Percentiles rank a stretch among this genome's conserved stretches.
Conservation (phyloP, 495 filamentous ascomycete genomes). For the Friedmanniomyces endolithicus region DNA sequence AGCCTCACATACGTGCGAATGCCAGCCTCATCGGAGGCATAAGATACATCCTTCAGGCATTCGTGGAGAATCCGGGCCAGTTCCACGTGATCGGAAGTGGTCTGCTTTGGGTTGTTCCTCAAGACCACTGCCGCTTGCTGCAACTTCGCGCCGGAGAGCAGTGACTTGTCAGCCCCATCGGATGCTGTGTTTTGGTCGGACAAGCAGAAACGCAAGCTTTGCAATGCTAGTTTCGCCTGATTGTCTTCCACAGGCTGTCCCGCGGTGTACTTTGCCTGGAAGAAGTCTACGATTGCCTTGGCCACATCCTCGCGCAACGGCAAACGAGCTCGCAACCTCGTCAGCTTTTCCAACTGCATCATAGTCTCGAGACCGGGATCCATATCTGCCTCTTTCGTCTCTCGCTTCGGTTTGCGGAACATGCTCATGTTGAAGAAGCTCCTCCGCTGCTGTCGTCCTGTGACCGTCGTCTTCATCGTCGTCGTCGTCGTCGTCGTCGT, state of each 20-base stretch:
- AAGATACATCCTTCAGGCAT: background rate
- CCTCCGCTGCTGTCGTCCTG: constrained; percentile 30
- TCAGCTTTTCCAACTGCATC: constrained; percentile 36
- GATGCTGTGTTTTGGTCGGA: background rate
- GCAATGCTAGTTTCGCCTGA: constrained; percentile 46
- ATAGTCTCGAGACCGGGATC: constrained; percentile 50
- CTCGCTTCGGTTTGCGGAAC: constrained; percentile 41
- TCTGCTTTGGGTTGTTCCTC: background rate
- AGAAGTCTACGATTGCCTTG: constrained; percentile 51
- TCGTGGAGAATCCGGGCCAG: background rate
- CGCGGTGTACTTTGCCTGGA: constrained; percentile 38
- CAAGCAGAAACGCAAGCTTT: constrained; percentile 43
- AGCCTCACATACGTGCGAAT: background rate
- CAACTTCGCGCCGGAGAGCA: background rate
- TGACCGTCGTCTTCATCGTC: background rate
- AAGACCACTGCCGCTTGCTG: background rate
- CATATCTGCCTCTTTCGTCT: constrained; percentile 41
- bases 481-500: constrained; percentile 10
- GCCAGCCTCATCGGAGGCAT: background rate
- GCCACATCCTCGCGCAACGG: constrained; percentile 48
- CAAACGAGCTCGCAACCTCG: constrained; percentile 39
- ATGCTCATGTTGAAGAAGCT: constrained; percentile 42
- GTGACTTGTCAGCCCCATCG: background rate
- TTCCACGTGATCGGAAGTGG: background rate
- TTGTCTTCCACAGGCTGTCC: constrained; percentile 46